A percentile compares a stretch with the other conserved stretches of the same genome.
Evolutionary conservation across 2,329 filamentous ascomycete species (phyloP).

Genomic region (Paraphaeosphaeria minitans): DNA sequence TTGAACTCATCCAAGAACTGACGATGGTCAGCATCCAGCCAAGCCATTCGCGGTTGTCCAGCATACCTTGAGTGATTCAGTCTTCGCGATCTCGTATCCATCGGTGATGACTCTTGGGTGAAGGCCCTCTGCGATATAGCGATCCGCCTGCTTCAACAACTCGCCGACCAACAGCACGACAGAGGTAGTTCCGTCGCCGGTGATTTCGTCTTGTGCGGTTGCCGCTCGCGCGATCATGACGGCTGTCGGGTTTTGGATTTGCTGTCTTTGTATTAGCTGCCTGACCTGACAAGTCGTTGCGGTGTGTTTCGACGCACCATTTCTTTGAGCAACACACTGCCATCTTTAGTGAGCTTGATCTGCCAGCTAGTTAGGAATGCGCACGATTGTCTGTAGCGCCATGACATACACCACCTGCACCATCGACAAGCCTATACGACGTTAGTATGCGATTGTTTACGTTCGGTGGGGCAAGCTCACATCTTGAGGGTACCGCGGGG

Average conservation of each 20-base stretch:
- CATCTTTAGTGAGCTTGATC: slow-evolving; percentile 99
- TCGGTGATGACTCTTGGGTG: slow-evolving; percentile 97
- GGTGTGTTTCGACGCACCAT: slow-evolving; percentile 55
- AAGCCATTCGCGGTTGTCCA: neutral
- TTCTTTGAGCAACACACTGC: slow-evolving; percentile 78
- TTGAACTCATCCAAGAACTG: slow-evolving; percentile 96
- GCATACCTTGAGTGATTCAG: slow-evolving; percentile 80
- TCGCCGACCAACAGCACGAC: slow-evolving; percentile 95
- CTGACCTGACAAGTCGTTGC: neutral
- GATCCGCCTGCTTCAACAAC: slow-evolving; percentile 94
- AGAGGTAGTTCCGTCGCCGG: slow-evolving; percentile 95
- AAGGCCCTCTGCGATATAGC: slow-evolving; percentile 94
- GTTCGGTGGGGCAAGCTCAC: slow-evolving; percentile 65
- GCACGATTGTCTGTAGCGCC: slow-evolving; percentile 19
- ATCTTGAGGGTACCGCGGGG: slow-evolving; percentile 96
- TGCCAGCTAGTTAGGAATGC: slow-evolving; percentile 46
- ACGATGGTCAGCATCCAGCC: slow-evolving; percentile 18
- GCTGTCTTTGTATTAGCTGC: slow-evolving; percentile 54
- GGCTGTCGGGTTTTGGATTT: slow-evolving; percentile 98
- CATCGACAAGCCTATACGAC: slow-evolving; percentile 62
- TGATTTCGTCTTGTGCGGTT: slow-evolving; percentile 97
- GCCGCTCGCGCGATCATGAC: slow-evolving; percentile 82
- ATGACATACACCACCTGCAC: slow-evolving; percentile 60
- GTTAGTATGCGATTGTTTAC: slow-evolving; percentile 40
- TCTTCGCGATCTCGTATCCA: slow-evolving; percentile 96